Conservation (phyloP, 495 filamentous ascomycete genomes). For the Pseudevernia furfuracea region DNA sequence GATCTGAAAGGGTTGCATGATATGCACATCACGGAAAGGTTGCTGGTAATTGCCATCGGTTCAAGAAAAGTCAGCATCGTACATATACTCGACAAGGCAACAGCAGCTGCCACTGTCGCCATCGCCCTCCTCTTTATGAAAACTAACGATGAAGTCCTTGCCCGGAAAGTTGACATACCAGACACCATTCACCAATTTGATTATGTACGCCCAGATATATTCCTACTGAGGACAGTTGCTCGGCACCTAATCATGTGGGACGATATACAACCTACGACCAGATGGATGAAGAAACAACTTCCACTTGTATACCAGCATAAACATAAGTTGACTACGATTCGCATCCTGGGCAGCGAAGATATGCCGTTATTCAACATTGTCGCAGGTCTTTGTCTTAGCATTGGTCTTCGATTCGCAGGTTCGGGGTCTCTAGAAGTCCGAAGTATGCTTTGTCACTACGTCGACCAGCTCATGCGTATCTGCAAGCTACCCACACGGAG, state of each 20-base stretch:
- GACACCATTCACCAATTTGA: slow-evolving; percentile 86
- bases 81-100: slow-evolving; percentile 86
- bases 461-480: slow-evolving; percentile 80
- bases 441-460: slow-evolving; percentile 73
- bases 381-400: slow-evolving; percentile 76
- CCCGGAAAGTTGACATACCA: slow-evolving; percentile 86
- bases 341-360: slow-evolving; percentile 60
- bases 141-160: slow-evolving; percentile 79
- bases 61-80: slow-evolving; percentile 82
- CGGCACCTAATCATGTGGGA: slow-evolving; percentile 92
- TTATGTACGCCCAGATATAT: slow-evolving; percentile 87
- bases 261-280: slow-evolving; percentile 57
- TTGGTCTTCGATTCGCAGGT: slow-evolving; percentile 83
- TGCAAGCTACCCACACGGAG: slow-evolving; percentile 56
- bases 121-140: slow-evolving; percentile 97
- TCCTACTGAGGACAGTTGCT: slow-evolving; percentile 84
- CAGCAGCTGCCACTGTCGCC: slow-evolving; percentile 80
- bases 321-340: slow-evolving; percentile 45
- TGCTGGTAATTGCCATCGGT: slow-evolving; percentile 75
- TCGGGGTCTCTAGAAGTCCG: slow-evolving; percentile 62
- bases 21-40: slow-evolving; percentile 84
- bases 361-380: slow-evolving; percentile 91
- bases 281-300: slow-evolving; percentile 69
- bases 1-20: slow-evolving; percentile 85
- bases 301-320: slow-evolving; percentile 57